These are phyloP conservation scores for Gynochthodes officinalis DNA, from an alignment of 257 asterid genomes.

Conservation along the genomic window DNA sequence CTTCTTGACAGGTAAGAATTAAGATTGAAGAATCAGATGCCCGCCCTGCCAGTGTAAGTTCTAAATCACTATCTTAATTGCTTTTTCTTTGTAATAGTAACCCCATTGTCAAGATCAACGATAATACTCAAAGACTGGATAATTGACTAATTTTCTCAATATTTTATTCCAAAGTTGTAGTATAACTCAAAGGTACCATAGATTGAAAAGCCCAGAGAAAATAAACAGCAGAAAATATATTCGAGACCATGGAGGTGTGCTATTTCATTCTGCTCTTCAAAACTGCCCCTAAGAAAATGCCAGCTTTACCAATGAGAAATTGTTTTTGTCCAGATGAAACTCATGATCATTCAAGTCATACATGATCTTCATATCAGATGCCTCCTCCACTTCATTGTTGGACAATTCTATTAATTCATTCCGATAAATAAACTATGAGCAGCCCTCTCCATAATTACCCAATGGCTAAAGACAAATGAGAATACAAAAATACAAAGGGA, in stretches of 20 bases:
- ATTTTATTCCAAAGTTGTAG: not conserved
- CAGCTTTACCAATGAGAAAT: not conserved
- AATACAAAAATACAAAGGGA: not conserved
- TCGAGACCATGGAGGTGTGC: not conserved
- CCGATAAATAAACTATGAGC: not conserved
- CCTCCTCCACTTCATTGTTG: not conserved
- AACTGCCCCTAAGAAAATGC: not conserved
- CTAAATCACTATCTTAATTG: not conserved
- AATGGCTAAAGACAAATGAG: not conserved
- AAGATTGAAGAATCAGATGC: not conserved
- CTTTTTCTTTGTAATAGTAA: not conserved
- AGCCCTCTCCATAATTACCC: not conserved
- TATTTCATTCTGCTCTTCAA: not conserved
- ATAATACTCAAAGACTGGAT: not conserved
- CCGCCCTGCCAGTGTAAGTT: not conserved
- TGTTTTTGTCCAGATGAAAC: not conserved
- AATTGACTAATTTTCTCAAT: not conserved
- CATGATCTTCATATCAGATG: not conserved
- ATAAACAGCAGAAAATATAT: not conserved
- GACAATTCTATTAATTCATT: not conserved
- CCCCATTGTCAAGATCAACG: not conserved
- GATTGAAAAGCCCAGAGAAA: not conserved
- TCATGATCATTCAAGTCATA: not conserved
- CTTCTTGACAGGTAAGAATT: not conserved
- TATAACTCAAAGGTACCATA: not conserved